Evolutionary conservation across 768 basidiomycete genomes (phyloP), one percentile per base, ranked within the genome.

Genomic region (Suillus luteus): DNA sequence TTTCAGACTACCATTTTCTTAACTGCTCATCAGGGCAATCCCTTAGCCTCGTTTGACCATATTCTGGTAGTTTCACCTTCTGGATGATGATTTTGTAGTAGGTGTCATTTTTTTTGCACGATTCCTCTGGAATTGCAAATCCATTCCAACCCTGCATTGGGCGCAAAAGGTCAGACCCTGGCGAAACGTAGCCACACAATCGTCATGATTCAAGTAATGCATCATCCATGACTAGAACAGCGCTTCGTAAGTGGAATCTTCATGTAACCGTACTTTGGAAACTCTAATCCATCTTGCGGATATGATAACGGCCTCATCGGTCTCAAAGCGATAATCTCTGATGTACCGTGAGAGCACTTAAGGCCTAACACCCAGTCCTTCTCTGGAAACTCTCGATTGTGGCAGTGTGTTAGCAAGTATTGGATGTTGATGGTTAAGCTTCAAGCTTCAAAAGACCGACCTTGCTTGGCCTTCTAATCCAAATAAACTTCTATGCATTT

Each of bases 111-210:
- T 27, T 51, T 48, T n/a, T 46, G 4, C n/a, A 10, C n/a, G 4
- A 17, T 51, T 46, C 46, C 22, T 15, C 49, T 31, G 49, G 15
- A 51, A 51, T 51, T 51, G 27, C 49, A 51, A 51, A 51, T 51
- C 9, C 27, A 31, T 31, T 17, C 27, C 10, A 31, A 31, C 24
- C 27, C 14, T 49, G 14, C 48, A 27, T 27, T 31, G 49, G 27
- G 49, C 49, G 49, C 27, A 51, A 51, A 51, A 9, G 49, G 22
- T 22, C 22, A 12, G 12, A 48, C 12, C 46, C 27, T 17, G 9
- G 27, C 14, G 15, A 27, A 51, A 51, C 24, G 27, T 27, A 15
- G 15, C 27, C 31, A 31, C 31, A 31, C 27, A 51, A 31, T 31
- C 15, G 9, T 51, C 27, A 17, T 27, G 24, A 15, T 49, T 15